phyloP scores from a whole-genome alignment of 1,284 basidiomycete genomes.

The Ganoderma meredithae region DNA sequence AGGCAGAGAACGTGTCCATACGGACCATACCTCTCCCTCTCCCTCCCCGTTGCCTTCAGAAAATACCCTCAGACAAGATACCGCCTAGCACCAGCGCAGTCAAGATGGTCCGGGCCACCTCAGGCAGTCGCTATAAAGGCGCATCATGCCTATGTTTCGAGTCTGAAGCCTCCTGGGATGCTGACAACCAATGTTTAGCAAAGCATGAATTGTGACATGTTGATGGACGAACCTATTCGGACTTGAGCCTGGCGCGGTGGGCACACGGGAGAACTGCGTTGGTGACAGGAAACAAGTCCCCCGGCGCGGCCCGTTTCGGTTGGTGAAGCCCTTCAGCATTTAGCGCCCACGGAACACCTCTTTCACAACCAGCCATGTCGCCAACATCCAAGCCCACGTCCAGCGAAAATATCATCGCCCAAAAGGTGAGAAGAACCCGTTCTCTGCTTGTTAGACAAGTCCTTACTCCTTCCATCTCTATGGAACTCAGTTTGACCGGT shows the following conservation, averaged over 20 bases:
- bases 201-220: too few relatives aligned
- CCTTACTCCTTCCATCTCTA: conserved; percentile 9
- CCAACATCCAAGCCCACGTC: conserved; percentile 64
- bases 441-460: not conserved
- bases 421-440: conserved; percentile 70
- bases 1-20: too few relatives aligned
- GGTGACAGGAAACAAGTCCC: too few relatives aligned
- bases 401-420: conserved; percentile 86
- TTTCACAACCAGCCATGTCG: conserved; percentile 51
- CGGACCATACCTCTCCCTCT: too few relatives aligned
- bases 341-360: conserved; percentile 27
- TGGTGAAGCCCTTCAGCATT: not conserved
- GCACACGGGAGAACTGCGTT: not conserved
- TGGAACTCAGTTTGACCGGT: conserved; percentile 83
- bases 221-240: too few relatives aligned
- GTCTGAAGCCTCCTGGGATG: too few relatives aligned
- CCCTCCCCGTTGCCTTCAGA: too few relatives aligned
- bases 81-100: conserved; percentile 32
- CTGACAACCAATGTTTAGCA: too few relatives aligned
- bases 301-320: not conserved
- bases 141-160: too few relatives aligned
- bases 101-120: too few relatives aligned
- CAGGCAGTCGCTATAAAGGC: too few relatives aligned
- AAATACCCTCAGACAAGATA: conserved; percentile 40
- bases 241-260: too few relatives aligned